Evolutionary conservation across 148 eudicot species (phyloP).

Genomic region (Fagopyrum esculentum): DNA sequence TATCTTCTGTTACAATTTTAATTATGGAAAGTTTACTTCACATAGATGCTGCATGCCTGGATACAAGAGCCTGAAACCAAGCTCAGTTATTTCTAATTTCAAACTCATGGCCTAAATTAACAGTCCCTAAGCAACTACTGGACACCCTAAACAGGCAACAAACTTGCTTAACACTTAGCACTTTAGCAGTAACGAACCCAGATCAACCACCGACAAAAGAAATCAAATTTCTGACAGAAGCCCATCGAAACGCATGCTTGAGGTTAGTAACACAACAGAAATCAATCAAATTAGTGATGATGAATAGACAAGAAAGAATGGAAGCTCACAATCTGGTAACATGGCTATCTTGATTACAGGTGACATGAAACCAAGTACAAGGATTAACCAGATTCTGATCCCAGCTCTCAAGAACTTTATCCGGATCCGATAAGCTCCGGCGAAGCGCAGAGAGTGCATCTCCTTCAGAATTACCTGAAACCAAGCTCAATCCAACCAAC

Average conservation of each 20-base stretch:
- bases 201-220: no score
- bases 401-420: conserved; percentile 72
- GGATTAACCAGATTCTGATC: conserved; percentile 79
- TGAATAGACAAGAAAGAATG: not conserved
- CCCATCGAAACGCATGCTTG: no score
- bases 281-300: not conserved
- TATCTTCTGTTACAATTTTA: no score
- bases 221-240: no score
- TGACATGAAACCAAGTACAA: conserved; percentile 89
- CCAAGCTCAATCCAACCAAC: conserved; percentile 7
- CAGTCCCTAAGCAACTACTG: no score
- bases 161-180: no score
- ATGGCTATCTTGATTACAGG: conserved; percentile 53
- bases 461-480: conserved; percentile 60
- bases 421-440: conserved; percentile 68
- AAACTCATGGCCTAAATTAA: no score
- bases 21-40: no score
- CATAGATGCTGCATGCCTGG: no score
- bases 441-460: conserved; percentile 71
- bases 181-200: not conserved
- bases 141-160: conserved; percentile 48
- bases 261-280: not conserved
- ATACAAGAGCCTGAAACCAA: no score
- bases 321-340: conserved; percentile 64
- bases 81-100: no score